Percentiles rank a stretch among this genome's conserved stretches.
Conservation (phyloP, 345 rosid genomes). For the Murraya paniculata region DNA sequence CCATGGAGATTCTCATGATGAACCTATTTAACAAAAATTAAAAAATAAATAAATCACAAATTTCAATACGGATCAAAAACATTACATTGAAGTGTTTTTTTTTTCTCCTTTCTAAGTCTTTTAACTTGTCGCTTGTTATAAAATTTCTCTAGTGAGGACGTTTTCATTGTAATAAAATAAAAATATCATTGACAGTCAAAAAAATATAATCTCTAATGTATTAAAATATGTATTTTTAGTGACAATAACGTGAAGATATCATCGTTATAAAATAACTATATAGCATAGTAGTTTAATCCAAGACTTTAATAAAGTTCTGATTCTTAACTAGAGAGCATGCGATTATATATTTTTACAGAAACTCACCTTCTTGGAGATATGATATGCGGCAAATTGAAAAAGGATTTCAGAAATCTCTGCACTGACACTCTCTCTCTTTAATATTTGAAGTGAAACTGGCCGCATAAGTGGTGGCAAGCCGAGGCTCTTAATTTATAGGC, state of each 20-base stretch:
- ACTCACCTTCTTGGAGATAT: neutral
- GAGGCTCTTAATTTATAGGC: neutral
- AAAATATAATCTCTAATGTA: too few species aligned
- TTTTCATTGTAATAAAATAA: too few species aligned
- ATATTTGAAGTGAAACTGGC: neutral
- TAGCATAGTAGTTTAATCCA: too few species aligned
- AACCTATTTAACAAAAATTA: constrained; percentile 3
- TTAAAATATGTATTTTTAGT: too few species aligned
- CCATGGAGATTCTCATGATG: constrained; percentile 39
- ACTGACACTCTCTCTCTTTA: neutral
- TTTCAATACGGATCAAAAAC: accelerated
- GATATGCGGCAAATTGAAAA: neutral
- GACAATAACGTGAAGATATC: too few species aligned
- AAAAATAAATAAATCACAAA: too few species aligned
- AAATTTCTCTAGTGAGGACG: too few species aligned
- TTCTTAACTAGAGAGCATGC: too few species aligned
- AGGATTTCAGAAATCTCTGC: neutral
- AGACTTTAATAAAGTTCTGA: too few species aligned
- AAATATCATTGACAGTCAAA: accelerated
- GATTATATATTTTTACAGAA: neutral
- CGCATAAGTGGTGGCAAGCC: neutral
- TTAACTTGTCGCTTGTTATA: accelerated
- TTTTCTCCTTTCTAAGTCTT: too few species aligned
- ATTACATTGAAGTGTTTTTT: too few species aligned
- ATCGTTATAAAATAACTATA: too few species aligned